A percentile compares a stretch with the other conserved stretches of the same genome.
Evolutionary conservation across 2,329 filamentous ascomycete species (phyloP).

Genomic region (Sporothrix dimorphospora): DNA sequence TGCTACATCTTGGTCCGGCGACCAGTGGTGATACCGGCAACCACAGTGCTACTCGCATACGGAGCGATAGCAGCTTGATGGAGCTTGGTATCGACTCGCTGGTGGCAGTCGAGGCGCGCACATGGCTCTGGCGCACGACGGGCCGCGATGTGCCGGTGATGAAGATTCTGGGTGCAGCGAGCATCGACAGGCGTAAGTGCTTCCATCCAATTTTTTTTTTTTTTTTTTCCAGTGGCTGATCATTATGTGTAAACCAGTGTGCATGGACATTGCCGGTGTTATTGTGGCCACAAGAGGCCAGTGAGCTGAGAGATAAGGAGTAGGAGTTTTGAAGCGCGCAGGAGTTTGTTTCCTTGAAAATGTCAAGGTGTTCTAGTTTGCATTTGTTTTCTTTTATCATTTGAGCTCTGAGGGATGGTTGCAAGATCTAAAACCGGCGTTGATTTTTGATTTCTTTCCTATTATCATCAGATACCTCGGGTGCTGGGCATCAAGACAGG

Average conservation of each 20-base stretch:
- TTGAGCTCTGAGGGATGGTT: background rate
- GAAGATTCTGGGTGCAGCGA: conserved; percentile 46
- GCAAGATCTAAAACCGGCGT: background rate
- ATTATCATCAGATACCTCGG: background rate
- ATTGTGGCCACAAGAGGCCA: background rate
- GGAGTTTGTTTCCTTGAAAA: background rate
- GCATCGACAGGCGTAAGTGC: conserved; percentile 36
- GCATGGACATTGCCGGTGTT: conserved; percentile 5
- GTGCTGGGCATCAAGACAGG: background rate
- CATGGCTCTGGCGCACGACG: conserved; percentile 51
- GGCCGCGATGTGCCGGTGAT: conserved; percentile 51
- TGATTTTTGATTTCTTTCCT: background rate
- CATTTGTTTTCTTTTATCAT: background rate
- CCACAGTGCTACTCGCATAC: conserved; percentile 33
- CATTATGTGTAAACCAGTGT: background rate
- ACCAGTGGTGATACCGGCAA: conserved; percentile 29
- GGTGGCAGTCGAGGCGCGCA: conserved; percentile 47
- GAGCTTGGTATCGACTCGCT: conserved; percentile 50
- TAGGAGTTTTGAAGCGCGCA: background rate
- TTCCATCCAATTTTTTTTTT: too few relatives aligned
- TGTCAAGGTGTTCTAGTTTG: background rate
- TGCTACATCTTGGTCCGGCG: conserved; percentile 41
- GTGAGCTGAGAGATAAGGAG: background rate
- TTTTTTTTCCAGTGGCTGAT: background rate
- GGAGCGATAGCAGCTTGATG: conserved; percentile 40